A percentile compares a stretch with the other conserved stretches of the same genome.
These are phyloP conservation scores for Arthrinium phaeospermum DNA, from an alignment of 2,329 filamentous ascomycete genomes.

Conservation along the genomic window DNA sequence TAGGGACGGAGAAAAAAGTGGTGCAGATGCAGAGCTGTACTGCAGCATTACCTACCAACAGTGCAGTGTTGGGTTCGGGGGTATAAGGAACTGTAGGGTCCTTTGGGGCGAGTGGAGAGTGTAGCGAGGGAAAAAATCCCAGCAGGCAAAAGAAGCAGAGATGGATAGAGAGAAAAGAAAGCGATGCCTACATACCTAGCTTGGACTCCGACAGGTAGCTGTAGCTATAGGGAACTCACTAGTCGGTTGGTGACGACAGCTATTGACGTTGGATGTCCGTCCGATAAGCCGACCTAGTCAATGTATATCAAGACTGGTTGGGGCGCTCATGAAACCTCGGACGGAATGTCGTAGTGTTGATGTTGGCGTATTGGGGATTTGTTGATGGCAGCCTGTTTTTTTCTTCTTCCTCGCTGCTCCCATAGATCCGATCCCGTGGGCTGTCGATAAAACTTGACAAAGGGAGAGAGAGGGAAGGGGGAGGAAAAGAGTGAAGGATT, in stretches of 20 bases:
- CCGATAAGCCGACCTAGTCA: not conserved
- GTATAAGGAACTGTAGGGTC: not conserved
- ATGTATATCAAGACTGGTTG: conserved; percentile 2
- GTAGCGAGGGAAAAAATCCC: not conserved
- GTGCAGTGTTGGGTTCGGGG: not conserved
- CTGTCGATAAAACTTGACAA: not conserved
- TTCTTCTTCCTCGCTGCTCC: not conserved
- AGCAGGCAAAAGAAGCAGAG: not conserved
- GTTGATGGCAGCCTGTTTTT: not conserved
- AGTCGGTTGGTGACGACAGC: conserved; percentile 12
- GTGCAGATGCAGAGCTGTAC: conserved; percentile 2
- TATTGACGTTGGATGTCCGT: conserved; percentile 14
- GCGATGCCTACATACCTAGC: not conserved
- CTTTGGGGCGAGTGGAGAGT: conserved; percentile 12
- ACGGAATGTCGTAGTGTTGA: not conserved
- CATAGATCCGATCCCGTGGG: not conserved
- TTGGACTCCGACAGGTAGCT: not conserved
- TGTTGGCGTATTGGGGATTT: conserved; percentile 4
- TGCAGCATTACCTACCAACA: conserved; percentile 12
- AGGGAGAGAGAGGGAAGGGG: not conserved
- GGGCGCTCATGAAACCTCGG: conserved; percentile 11
- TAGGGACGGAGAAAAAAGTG: conserved; percentile 3
- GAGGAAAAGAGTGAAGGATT: conserved; percentile 1
- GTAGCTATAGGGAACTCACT: conserved; percentile 13
- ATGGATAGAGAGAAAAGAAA: conserved; percentile 7